phyloP scores from a whole-genome alignment of 2,329 filamentous ascomycete species.

The Cadophora sp. region DNA sequence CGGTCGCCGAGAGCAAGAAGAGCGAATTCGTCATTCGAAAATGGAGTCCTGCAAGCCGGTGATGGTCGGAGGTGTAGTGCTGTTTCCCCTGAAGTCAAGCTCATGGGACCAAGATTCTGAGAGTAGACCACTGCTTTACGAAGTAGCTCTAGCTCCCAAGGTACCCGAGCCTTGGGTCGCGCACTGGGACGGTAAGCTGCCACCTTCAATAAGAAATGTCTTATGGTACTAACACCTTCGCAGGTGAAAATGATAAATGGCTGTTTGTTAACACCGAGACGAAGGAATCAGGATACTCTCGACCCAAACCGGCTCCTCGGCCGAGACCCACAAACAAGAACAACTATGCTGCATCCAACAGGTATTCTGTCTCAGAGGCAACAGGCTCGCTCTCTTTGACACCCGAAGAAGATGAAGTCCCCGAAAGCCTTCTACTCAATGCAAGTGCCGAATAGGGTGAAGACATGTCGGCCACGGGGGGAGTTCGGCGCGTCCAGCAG shows the following conservation, averaged over 20 bases:
- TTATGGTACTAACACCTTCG: background rate
- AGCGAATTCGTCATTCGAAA: slow-evolving; percentile 69
- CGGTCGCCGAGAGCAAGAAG: slow-evolving; percentile 88
- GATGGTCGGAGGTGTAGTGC: background rate
- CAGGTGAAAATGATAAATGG: background rate
- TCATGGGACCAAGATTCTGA: background rate
- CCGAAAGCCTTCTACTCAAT: too few species aligned
- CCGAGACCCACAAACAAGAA: background rate
- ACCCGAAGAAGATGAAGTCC: too few species aligned
- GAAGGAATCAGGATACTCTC: background rate
- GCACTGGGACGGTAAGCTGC: background rate
- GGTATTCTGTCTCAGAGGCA: too few species aligned
- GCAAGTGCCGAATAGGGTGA: too few species aligned
- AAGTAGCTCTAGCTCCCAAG: background rate
- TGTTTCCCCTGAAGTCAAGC: background rate
- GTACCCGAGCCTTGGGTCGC: background rate
- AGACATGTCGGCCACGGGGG: too few species aligned
- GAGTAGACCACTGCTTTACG: background rate
- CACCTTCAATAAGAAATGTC: background rate
- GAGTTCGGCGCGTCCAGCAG: too few species aligned
- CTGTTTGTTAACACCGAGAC: background rate
- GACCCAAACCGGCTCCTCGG: background rate
- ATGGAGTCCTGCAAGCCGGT: background rate
- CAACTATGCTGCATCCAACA: too few species aligned
- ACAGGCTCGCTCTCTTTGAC: too few species aligned